Evolutionary conservation across 140 eudicot genomes (phyloP), one percentile per base, ranked within the genome.

Genomic region (Bidens hawaiensis): DNA sequence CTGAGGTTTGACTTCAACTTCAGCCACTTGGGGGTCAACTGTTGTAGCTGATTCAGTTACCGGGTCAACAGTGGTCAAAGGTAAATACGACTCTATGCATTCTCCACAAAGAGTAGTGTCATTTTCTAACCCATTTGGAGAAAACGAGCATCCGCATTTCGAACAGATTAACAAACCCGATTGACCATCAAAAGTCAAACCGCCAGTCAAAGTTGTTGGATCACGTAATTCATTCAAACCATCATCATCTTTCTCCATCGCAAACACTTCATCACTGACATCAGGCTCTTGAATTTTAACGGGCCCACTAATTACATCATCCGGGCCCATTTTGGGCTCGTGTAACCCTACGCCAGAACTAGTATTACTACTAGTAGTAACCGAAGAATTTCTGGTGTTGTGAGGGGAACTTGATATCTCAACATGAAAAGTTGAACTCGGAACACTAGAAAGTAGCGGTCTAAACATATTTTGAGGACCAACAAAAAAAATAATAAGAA

Each of bases 401-500:
- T 64, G 18, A 21, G 78, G 70, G 26, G 82, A 52, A 78, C 70
- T 70, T 36, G 87, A 60, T 54, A 81, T 78, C 45, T 96, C 96
- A 49, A 38, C 83, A 73, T 84, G 75, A 60, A 82, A 84, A 60
- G 94, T 82, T 33, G 99, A 74, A 74, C 89, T 87, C 28, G 96
- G 99, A 65, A 93, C 96, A 82, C 99, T 85, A 16, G 99, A 87
- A 19, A 93, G 78, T n/a, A 93, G 84, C 11, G 93, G 99, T 73
- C 99, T 75, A 79, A 93, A 93, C 99, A 84, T 93, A 75, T 88
- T 82, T 46, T 77, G 96, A 40, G 87, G 90, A 75, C 99, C 99
- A 87, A 81, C 72, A 73, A 33, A 54, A 27, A 50, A 73, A 64
- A n/a, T n/a, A 64, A 55, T 15, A 19, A 52, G 60, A 31, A 64